Base-by-base conservation (phyloP, 768 basidiomycete species). In the Amanita pseudoporphyria region DNA sequence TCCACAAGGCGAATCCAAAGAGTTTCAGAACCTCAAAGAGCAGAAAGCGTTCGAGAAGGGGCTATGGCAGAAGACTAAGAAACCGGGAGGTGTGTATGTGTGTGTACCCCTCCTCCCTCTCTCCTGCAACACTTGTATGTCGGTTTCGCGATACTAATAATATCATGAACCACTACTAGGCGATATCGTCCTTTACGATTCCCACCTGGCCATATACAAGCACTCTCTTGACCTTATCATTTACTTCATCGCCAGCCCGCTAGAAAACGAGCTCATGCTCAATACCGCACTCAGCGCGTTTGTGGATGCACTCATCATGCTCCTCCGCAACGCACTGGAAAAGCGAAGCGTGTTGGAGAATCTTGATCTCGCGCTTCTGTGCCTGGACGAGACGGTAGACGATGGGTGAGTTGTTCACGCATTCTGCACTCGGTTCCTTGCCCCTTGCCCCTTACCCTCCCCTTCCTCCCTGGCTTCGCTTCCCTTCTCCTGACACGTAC, bases 191-290 rank as follows among this genome's bases (percentile, higher is more conserved):
- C 77, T 89, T 33, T 96, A 82, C 71, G 92, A 84, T 66, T 82
- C 78, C 14, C 88, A 90, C 60, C 77, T 97, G n/a, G 86, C 87
- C 37, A 79, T 98, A 22, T 95, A 95, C 72, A 87, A 87, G 55
- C 87, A 96, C 61, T 91, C 94, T 14, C 81, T 95, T 44, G 96
- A 99, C 72, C 81, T 99, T 59, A 86, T 93, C 48, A 81, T 97
- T 65, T 96, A 96, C 74, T 79, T 98, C 59, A 77, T 97, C 59
- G 91, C 89, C 12, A 82, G 85, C 3, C 76, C 89, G 6, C 71
- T 72, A 1, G 93, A 96, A 68, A 99, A 99, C 67, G 96, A 99
- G 65, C 78, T 98, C 48, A 96, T 97, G 90, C 80, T 98, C 31
- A 79, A 87, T 50, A 69, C 79, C n/a, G 86, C 89, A 13, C 81